Evolutionary conservation across 495 filamentous ascomycete genomes (phyloP).

Genomic region (Lepidopterella palustris): DNA sequence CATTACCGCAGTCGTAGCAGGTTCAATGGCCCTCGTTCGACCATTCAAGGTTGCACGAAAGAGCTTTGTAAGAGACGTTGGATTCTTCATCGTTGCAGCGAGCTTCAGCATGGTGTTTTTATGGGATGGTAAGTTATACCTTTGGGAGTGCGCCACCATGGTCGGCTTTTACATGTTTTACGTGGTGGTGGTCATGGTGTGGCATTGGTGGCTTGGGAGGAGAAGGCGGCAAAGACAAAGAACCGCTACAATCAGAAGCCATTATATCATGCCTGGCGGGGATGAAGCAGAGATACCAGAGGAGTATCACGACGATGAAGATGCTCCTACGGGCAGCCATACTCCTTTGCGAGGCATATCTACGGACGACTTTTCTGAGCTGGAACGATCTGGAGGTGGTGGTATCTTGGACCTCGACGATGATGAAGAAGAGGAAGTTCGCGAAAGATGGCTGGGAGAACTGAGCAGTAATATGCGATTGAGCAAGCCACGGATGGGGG

Average conservation of each 20-base stretch:
- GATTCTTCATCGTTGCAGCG: conserved; percentile 85
- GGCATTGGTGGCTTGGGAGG: conserved; percentile 78
- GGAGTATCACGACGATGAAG: conserved; percentile 65
- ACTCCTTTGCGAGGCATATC: conserved; percentile 47
- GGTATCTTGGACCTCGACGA: conserved; percentile 45
- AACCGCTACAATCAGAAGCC: conserved; percentile 63
- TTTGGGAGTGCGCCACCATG: conserved; percentile 90
- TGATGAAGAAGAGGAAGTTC: conserved; percentile 64
- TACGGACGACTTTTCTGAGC: conserved; percentile 59
- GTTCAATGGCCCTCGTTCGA: conserved; percentile 93
- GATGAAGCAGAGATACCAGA: conserved; percentile 63
- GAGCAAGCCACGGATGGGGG: conserved; percentile 55
- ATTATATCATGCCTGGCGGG: conserved; percentile 63
- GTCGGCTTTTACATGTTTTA: conserved; percentile 90
- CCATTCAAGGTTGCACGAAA: conserved; percentile 85
- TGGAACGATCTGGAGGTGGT: conserved; percentile 57
- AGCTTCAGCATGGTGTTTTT: conserved; percentile 83
- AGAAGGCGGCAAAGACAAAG: conserved; percentile 52
- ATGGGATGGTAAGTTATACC: conserved; percentile 71
- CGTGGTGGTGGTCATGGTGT: conserved; percentile 77
- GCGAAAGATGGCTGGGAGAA: conserved; percentile 68
- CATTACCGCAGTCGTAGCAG: conserved; percentile 93
- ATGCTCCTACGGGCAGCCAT: conserved; percentile 44
- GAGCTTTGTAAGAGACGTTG: conserved; percentile 87
- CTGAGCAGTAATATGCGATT: conserved; percentile 91